phyloP scores from a whole-genome alignment of 192 early-diverging fungal species.

The Backusella luteola region DNA sequence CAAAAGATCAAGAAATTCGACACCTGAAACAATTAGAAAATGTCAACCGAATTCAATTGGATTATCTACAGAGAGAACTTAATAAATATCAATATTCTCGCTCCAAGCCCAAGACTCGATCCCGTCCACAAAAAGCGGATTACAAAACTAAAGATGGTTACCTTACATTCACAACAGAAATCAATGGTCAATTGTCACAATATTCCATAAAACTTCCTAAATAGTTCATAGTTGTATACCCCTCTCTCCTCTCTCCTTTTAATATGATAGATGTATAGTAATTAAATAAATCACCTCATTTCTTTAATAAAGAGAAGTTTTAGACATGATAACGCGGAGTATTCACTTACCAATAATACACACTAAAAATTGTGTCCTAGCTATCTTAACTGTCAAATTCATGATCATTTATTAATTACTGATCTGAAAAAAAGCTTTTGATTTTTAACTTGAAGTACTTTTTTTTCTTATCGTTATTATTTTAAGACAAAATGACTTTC shows the following conservation, averaged over 20 bases:
- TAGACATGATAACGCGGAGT: neutral
- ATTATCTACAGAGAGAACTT: constrained; percentile 16
- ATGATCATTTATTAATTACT: neutral
- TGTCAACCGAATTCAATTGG: constrained; percentile 20
- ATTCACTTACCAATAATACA: neutral
- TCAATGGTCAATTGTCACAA: constrained; percentile 18
- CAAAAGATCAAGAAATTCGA: constrained; percentile 17
- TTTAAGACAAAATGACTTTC: neutral
- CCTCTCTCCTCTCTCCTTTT: neutral
- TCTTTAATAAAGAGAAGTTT: neutral
- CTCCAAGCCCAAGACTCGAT: neutral
- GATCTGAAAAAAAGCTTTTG: neutral
- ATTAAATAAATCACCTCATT: neutral
- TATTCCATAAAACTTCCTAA: constrained; percentile 8
- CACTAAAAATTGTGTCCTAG: neutral
- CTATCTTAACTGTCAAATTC: neutral
- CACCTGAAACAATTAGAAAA: constrained; percentile 13
- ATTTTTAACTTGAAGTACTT: neutral
- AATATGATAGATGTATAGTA: constrained; percentile 10
- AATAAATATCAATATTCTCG: constrained; percentile 4
- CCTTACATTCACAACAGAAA: constrained; percentile 17
- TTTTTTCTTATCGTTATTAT: neutral
- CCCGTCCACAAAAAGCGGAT: neutral
- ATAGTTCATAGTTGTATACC: neutral
- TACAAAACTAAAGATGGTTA: constrained; percentile 11